Evolutionary conservation across 129 eudicot species (phyloP), one percentile per base, ranked within the genome.

Genomic region (Ambrosia trifida): DNA sequence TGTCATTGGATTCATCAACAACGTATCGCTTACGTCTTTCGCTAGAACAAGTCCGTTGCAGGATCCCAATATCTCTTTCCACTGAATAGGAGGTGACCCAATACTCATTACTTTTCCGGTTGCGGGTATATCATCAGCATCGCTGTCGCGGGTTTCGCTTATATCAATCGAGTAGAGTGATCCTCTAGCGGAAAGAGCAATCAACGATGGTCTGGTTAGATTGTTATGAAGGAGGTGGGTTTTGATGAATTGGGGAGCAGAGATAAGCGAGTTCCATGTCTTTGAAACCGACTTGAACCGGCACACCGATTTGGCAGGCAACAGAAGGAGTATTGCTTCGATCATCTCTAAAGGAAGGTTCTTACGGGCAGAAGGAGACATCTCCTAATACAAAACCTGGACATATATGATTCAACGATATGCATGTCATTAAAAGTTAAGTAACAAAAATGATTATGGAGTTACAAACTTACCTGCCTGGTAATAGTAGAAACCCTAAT

Each of bases 281-380:
- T 85, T 85, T 14, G 88, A 78, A 2, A 88, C 78, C 50, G 84
- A 88, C 10, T 82, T 77, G 80, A 82, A 81, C 41, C 69, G 85
- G 64, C 81, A 83, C 0, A 83, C 47, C 30, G 86, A 70, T 73
- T 76, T 81, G 2, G 69, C 76, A 7, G 88, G 90, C 3, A 88
- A 79, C 0, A 72, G 72, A 10, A 51, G 64, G 64, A 82, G 79
- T 8, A 84, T 82, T 16, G 82, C 66, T 61, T 46, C 78, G 35
- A 78, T 45, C 58, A 81, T 51, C n/a, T 83, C 92, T 47, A 58
- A 73, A 4, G 86, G 88, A 24, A 74, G 81, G 66, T 46, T 61
- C 50, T 18, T 47, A 35, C 59, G 4, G 30, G 58, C 3, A 10
- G 58, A 31, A 56, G 33, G 13, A 45, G 61, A 72, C 77, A 72